Evolutionary conservation across 2,329 filamentous ascomycete species (phyloP).

Genomic region (Tolypocladium cylindrosporum): DNA sequence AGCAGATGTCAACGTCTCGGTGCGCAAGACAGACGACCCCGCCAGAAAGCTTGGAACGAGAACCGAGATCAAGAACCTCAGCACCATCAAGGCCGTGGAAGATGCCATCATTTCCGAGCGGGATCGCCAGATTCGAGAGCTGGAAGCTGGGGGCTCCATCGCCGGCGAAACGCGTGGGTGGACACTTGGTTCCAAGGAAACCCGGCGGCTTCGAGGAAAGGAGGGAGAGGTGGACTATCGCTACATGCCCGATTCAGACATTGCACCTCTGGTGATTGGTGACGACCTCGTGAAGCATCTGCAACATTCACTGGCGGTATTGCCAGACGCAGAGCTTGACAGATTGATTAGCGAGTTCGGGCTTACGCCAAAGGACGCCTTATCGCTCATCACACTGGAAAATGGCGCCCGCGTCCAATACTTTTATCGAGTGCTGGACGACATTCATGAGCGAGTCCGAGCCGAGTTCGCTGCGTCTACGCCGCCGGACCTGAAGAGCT

Average conservation of each 20-base stretch:
- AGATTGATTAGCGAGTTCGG: slow-evolving; percentile 53
- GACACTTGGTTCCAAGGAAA: slow-evolving; percentile 76
- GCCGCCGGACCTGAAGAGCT: slow-evolving; percentile 19
- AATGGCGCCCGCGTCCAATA: slow-evolving; percentile 73
- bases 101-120: slow-evolving; percentile 89
- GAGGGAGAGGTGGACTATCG: slow-evolving; percentile 96
- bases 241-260: slow-evolving; percentile 96
- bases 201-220: slow-evolving; percentile 74
- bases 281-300: slow-evolving; percentile 59
- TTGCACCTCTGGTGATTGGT: slow-evolving; percentile 69
- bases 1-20: slow-evolving; percentile 92
- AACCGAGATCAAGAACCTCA: slow-evolving; percentile 96
- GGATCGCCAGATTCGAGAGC: slow-evolving; percentile 72
- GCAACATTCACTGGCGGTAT: slow-evolving; percentile 49
- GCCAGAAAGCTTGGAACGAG: slow-evolving; percentile 58
- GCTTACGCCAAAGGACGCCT: slow-evolving; percentile 71
- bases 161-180: slow-evolving; percentile 87
- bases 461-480: slow-evolving; percentile 9
- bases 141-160: slow-evolving; percentile 65
- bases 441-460: slow-evolving; percentile 24
- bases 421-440: slow-evolving; percentile 57
- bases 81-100: slow-evolving; percentile 89
- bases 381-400: slow-evolving; percentile 68
- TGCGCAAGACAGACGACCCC: slow-evolving; percentile 47
- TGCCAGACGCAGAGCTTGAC: slow-evolving; percentile 62